phyloP scores from a whole-genome alignment of 139 green algal species.

The Axilococcus clingmanii region DNA sequence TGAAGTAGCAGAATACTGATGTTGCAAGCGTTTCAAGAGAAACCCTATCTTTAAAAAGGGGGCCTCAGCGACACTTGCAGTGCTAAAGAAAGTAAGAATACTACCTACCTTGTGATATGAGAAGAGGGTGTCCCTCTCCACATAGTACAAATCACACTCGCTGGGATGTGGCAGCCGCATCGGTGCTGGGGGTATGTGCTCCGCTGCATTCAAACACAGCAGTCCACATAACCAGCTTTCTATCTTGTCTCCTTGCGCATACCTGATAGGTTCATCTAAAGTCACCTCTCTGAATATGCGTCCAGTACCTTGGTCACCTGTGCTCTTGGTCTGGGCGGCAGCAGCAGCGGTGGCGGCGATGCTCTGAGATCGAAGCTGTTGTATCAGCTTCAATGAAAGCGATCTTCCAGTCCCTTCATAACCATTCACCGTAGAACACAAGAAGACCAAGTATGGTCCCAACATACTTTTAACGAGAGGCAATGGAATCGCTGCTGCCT shows the following conservation, averaged over 20 bases:
- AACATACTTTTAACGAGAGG: conserved; percentile 86
- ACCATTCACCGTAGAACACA: conserved; percentile 83
- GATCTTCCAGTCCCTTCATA: conserved; percentile 95
- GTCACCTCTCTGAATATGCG: conserved; percentile 86
- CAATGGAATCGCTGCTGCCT: conserved; percentile 92
- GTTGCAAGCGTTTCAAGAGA: too few relatives aligned
- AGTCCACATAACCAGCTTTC: conserved; percentile 89
- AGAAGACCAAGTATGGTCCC: conserved; percentile 96
- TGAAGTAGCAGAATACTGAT: too few relatives aligned
- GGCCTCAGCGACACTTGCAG: not conserved
- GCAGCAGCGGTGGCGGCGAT: conserved; percentile 35
- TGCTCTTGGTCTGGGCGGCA: conserved; percentile 6
- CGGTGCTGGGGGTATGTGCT: conserved; percentile 63
- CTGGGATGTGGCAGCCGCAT: conserved; percentile 73
- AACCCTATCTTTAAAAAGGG: not conserved
- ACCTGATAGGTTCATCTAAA: conserved; percentile 87
- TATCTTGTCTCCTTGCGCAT: conserved; percentile 76
- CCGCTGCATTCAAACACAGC: conserved; percentile 87
- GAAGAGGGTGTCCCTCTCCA: conserved; percentile 96
- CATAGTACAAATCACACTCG: conserved; percentile 95
- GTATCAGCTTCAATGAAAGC: conserved; percentile 92
- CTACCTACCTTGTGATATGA: conserved; percentile 88
- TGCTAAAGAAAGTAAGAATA: conserved; percentile 10
- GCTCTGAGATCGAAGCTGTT: conserved; percentile 74
- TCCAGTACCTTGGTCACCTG: conserved; percentile 2